Evolutionary conservation across 148 eudicot genomes (phyloP), one percentile per base, ranked within the genome.

Genomic region (Dysphania ambrosioides): DNA sequence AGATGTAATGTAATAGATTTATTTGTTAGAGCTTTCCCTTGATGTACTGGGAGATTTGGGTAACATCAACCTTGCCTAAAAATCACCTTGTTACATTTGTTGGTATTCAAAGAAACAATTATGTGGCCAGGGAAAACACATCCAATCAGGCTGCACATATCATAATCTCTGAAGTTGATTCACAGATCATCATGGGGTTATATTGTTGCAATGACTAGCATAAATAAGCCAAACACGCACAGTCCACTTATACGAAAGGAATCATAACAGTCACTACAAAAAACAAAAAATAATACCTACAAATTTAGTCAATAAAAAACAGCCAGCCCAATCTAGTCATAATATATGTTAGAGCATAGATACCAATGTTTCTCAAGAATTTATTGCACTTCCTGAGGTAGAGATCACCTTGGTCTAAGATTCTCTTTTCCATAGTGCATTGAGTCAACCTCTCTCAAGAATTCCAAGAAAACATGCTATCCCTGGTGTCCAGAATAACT

Each of bases 71-170:
- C 41, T 21, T 8, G 10, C 23, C 29, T 32, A 34, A 51, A 65
- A 63, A 16, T 51, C 32, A 57, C 70, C 60, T 76, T 29, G 1
- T 12, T 57, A 8, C 49, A 60, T 10, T 42, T 78, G 72, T 31
- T 8, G 16, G 47, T 47, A 32, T 23, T 49, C 61, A 51, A n/a
- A n/a, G n/a, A n/a, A n/a, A n/a, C n/a, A n/a, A n/a, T n/a, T 65
- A 10, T 16, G n/a, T 32, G 31, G 30, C 62, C 59, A 72, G 65
- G 57, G 40, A 36, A 21, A 30, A 56, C 51, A 27, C 41, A 57
- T 31, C 47, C 32, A 35, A 41, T 26, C 71, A 34, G 18, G 13
- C 59, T n/a, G n/a, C 65, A 29, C 30, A 60, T 19, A 55, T 3
- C 34, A 10, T 29, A 2, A 60, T 16, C 35, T 60, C 36, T 21